These are phyloP conservation scores for Sporothrix pallida DNA, from an alignment of 2,329 filamentous ascomycete genomes.

Conservation along the genomic window DNA sequence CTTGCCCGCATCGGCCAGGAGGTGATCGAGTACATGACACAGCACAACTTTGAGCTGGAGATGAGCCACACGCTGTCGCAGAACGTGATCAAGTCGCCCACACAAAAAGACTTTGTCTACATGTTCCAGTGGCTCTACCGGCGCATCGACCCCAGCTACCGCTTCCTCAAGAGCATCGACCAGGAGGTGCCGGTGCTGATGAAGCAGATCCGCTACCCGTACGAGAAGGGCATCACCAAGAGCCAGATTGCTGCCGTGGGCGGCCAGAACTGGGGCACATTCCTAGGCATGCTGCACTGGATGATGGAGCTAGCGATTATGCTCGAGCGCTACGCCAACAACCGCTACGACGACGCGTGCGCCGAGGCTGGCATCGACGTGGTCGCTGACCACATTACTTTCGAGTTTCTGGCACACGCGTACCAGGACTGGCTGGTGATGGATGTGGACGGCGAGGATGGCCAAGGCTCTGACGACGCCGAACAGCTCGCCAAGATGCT, in stretches of 20 bases:
- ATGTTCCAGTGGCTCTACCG: conserved; percentile 99
- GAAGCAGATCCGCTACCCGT: conserved; percentile 93
- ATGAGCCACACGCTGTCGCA: conserved; percentile 93
- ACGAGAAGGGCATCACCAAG: conserved; percentile 94
- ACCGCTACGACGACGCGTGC: conserved; percentile 89
- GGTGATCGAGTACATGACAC: conserved; percentile 85
- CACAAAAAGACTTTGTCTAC: conserved; percentile 96
- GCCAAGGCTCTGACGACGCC: conserved; percentile 73
- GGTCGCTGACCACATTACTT: conserved; percentile 88
- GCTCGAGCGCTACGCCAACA: conserved; percentile 79
- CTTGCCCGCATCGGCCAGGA: conserved; percentile 86
- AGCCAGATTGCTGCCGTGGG: conserved; percentile 94
- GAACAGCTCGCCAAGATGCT: conserved; percentile 76
- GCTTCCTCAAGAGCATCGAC: conserved; percentile 93
- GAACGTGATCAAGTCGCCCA: conserved; percentile 91
- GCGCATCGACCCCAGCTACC: conserved; percentile 90
- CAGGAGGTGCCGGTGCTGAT: conserved; percentile 91
- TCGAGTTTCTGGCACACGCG: conserved; percentile 85
- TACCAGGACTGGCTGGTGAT: conserved; percentile 95
- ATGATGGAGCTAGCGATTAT: conserved; percentile 98
- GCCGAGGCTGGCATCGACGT: conserved; percentile 87
- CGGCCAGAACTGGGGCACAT: conserved; percentile 95
- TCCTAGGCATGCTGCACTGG: conserved; percentile 93
- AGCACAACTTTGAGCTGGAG: conserved; percentile 96
- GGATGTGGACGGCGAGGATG: conserved; percentile 84